Evolutionary conservation across 768 basidiomycete species (phyloP), one percentile per base, ranked within the genome.

Genomic region (Psilocybe subaeruginosa): DNA sequence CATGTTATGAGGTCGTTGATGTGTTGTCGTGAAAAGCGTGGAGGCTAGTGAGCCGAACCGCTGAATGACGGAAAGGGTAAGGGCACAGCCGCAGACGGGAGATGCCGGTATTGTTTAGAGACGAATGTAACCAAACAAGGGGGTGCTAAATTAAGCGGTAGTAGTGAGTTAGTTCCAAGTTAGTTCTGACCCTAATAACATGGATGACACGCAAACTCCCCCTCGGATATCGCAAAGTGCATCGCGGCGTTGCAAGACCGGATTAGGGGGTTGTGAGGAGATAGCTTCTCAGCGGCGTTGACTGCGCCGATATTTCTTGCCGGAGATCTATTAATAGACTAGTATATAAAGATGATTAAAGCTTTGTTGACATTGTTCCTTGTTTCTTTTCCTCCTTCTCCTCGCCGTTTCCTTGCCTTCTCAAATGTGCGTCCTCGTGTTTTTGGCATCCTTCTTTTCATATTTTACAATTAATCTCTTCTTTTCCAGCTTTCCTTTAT

Each of bases 341-440:
- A 17, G 50, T 62, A 63, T 58, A 61, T 64, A 61, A 64, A 56
- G 60, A 64, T 64, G 61, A 61, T 62, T 56, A 57, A 52, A 60
- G 43, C 61, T 58, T 54, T 48, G 54, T 61, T 64, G 59, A 59
- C 51, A 61, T 63, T 63, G 63, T 64, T 64, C 64, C 62, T 66
- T 64, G 58, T 63, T 64, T 56, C 61, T 57, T 62, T 64, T 56
- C 64, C 19, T 51, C 30, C 58, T 60, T 58, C 65, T 63, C 61
- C 62, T 65, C 62, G 58, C 66, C 62, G 55, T 63, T 63, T 66
- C 60, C 65, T 61, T 63, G 68, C 71, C 67, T 73, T 71, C 71
- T 69, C 60, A 63, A 59, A 56, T 53, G 73, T 72, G 66, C 54
- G 68, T 70, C 74, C 72, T 68, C 73, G 73, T 75, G 72, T 65